Percentiles rank a stretch among this genome's conserved stretches.
These are phyloP conservation scores for Alnus rubra DNA, from an alignment of 306 rosid species.

Conservation along the genomic window DNA sequence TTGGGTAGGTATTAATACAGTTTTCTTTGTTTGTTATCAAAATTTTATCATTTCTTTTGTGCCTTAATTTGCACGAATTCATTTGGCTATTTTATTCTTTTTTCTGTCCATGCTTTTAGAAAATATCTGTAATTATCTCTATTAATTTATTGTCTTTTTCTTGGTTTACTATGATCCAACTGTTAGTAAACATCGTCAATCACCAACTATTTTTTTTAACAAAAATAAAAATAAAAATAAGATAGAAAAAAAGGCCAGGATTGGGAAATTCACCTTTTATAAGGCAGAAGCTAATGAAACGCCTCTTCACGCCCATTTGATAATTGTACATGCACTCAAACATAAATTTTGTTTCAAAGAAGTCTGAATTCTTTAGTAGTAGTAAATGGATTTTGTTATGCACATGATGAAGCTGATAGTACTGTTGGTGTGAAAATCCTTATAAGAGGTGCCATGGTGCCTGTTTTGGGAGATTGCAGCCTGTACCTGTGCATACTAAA, in stretches of 20 bases:
- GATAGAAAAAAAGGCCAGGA: neutral
- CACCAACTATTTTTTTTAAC: neutral
- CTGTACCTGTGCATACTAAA: neutral
- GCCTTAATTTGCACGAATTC: conserved; percentile 1
- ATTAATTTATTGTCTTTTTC: neutral
- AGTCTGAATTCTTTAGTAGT: neutral
- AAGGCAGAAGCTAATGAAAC: neutral
- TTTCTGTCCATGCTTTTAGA: neutral
- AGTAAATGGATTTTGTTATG: neutral
- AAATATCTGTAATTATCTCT: neutral
- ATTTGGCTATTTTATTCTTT: neutral
- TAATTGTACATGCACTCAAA: neutral
- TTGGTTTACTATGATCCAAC: neutral
- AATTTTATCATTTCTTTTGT: neutral
- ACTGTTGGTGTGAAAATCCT: neutral
- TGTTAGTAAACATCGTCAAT: neutral
- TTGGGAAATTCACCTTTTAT: neutral
- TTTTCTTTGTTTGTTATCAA: conserved; percentile 14
- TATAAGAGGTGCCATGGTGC: neutral
- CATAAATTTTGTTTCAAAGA: neutral
- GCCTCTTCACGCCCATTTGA: neutral
- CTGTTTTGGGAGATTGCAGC: neutral
- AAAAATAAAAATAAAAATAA: neutral
- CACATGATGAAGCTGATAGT: conserved; percentile 7
- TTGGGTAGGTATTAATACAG: conserved; percentile 65